Evolutionary conservation across 352 stramenopile species (phyloP).

Genomic region (Blastocystis sp.): DNA sequence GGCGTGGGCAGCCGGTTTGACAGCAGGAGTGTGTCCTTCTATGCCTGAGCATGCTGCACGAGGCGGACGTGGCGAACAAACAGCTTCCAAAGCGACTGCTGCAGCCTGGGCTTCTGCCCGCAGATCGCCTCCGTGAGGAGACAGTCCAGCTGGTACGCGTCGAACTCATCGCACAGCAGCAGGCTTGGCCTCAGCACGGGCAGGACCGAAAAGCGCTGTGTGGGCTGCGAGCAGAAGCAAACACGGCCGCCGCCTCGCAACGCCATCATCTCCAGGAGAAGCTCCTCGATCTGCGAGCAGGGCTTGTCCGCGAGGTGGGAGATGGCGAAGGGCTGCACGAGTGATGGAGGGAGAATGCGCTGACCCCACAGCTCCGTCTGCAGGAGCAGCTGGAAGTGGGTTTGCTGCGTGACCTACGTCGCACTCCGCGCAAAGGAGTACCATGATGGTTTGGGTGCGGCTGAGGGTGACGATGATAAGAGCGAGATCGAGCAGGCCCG

Average conservation of each 20-base stretch:
- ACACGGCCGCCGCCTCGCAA: background rate
- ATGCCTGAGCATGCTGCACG: background rate
- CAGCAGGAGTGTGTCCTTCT: constrained; percentile 16
- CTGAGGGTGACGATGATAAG: background rate
- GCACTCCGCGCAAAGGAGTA: background rate
- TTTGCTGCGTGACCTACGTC: background rate
- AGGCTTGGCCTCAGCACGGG: background rate
- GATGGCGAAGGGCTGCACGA: background rate
- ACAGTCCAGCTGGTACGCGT: constrained; percentile 2
- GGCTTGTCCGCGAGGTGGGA: constrained; percentile 2
- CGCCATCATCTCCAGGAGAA: constrained; percentile 32
- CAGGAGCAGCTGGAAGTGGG: constrained; percentile 19
- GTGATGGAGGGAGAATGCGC: background rate
- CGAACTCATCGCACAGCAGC: background rate
- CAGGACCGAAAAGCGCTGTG: background rate
- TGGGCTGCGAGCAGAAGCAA: background rate
- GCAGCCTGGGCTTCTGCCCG: background rate
- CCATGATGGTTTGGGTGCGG: background rate
- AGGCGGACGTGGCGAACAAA: background rate
- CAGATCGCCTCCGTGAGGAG: background rate
- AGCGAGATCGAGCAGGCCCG: constrained; percentile 25
- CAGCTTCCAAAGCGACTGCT: constrained; percentile 31
- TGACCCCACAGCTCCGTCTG: constrained; percentile 49
- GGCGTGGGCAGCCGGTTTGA: background rate
- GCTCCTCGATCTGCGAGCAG: background rate